These are phyloP conservation scores for Mycena galericulata DNA, from an alignment of 768 basidiomycete species.

Conservation along the genomic window DNA sequence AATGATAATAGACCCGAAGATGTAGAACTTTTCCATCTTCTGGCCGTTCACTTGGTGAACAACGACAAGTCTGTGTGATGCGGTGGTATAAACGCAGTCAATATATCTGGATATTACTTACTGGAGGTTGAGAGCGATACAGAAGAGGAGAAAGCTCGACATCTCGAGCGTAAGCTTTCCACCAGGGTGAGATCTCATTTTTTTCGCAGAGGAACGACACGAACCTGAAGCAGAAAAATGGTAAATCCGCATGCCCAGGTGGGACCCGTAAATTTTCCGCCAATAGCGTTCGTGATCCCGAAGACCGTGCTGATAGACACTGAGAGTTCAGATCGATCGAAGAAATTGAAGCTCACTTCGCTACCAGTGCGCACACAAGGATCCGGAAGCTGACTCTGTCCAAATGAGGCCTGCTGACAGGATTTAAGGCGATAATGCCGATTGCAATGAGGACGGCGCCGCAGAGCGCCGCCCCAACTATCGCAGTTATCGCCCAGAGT, in stretches of 20 bases:
- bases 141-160: constrained; percentile 38
- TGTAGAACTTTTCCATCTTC: constrained; percentile 37
- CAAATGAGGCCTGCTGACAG: constrained; percentile 24
- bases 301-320: constrained; percentile 32
- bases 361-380: constrained; percentile 33
- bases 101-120: constrained; percentile 21
- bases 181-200: neutral
- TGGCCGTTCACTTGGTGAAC: constrained; percentile 34
- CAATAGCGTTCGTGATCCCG: constrained; percentile 35
- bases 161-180: constrained; percentile 35
- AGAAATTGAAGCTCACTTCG: constrained; percentile 33
- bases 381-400: constrained; percentile 40
- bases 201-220: neutral
- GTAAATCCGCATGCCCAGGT: constrained; percentile 36
- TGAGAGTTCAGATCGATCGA: neutral
- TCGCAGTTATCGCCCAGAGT: constrained; percentile 19
- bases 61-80: constrained; percentile 35
- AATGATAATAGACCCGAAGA: constrained; percentile 26
- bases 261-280: constrained; percentile 30
- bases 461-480: constrained; percentile 35
- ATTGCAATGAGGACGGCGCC: constrained; percentile 34
- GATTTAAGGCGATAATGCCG: constrained; percentile 27
- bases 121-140: constrained; percentile 40
- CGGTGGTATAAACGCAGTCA: no score
- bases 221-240: constrained; percentile 36